Evolutionary conservation across 1,139 yeast species (phyloP), one percentile per base, ranked within the genome.

Genomic region (Zygosaccharomyces pseudobailii): DNA sequence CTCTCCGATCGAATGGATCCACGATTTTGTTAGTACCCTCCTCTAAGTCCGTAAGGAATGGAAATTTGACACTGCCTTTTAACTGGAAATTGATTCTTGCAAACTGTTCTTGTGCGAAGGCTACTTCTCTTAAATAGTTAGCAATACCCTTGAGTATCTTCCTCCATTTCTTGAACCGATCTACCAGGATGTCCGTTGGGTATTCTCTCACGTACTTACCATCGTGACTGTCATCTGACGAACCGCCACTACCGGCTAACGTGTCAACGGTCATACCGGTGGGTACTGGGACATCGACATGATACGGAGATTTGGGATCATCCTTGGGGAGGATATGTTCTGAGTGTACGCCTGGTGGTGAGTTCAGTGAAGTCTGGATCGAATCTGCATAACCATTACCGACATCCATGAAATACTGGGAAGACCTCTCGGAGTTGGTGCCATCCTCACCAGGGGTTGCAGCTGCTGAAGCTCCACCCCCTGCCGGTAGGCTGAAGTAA

Each of bases 91-190:
- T 81, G 48, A 84, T 75, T 56, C 80, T 76, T 42, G 84, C 80
- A 54, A 80, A 82, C 55, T 83, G 85, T 62, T 82, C 86, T 59
- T 82, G 84, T 25, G 85, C 82, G 48, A 80, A 70, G 4, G 82
- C 70, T 37, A 82, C 72, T 55, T 84, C 87, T 53, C 78, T 79
- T 55, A 81, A 74, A 62, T 85, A 85, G 52, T 73, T 71, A 30
- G 80, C 71, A 50, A 84, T 62, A 17, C 85, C 80, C 56, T 80
- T 81, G 53, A 85, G 72, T 51, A 84, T 76, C 63, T 78, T 79
- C 59, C 84, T 80, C 88, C 90, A 85, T 48, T 78, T 75, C 51
- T 81, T 80, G 65, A 85, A 84, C 58, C 85, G 72, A 47, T 72
- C 76, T 46, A 67, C 66, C 7, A 71, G 48, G 6, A 68, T 60